Conservation (phyloP, 1,139 yeast species). For the Blastobotrys arbuscula region DNA sequence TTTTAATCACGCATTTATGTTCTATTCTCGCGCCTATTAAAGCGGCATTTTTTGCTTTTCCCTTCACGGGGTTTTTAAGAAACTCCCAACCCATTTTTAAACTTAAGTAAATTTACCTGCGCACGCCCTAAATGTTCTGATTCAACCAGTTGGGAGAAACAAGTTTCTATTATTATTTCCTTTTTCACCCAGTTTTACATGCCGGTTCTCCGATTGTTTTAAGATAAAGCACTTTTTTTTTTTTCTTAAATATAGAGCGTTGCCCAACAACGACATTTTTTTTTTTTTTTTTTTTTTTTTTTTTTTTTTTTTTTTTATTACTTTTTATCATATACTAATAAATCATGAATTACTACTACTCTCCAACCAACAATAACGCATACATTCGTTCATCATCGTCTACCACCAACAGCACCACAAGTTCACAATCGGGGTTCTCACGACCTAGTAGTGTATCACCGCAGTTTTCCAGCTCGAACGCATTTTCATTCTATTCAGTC, state of each 20-base stretch:
- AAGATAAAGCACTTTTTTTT: background rate
- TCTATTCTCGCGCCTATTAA: too few species aligned
- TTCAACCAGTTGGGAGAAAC: too few species aligned
- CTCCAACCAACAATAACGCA: background rate
- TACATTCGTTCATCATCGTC: background rate
- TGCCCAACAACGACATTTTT: background rate
- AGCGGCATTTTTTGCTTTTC: too few species aligned
- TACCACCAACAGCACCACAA: slow-evolving; percentile 6
- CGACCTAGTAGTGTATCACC: slow-evolving; percentile 32
- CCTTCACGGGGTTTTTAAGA: too few species aligned
- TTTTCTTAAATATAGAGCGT: background rate
- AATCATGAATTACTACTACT: slow-evolving; percentile 15
- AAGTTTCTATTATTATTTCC: background rate
- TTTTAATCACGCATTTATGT: too few species aligned
- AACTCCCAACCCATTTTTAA: too few species aligned
- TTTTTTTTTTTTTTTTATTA: background rate
- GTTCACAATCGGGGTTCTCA: slow-evolving; percentile 12
- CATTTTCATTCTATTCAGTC: slow-evolving; percentile 20
- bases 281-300: background rate
- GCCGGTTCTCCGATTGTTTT: too few species aligned
- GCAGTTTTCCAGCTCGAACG: slow-evolving; percentile 24
- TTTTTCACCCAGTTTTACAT: too few species aligned
- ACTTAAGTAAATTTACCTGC: too few species aligned
- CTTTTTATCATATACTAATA: background rate
- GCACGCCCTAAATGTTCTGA: too few species aligned